Evolutionary conservation across 225 moss, liverwort and hornwort species (phyloP), one percentile per base, ranked within the genome.

Genomic region (Anthoceros angustus): DNA sequence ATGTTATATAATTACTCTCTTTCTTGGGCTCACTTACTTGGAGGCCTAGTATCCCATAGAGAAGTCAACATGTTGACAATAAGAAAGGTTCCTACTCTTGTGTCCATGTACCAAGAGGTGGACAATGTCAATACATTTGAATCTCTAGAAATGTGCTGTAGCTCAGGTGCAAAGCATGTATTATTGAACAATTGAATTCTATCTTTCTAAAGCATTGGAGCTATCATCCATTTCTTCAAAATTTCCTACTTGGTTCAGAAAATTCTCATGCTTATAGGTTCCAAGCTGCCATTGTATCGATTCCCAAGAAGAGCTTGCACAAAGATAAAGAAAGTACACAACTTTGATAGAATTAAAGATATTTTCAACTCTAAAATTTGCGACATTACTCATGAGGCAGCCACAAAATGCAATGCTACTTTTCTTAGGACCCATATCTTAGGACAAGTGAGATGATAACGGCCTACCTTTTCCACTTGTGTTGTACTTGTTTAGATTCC

Each of bases 71-170:
- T 94, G 90, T 72, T 83, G 83, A 80, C 84, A 20, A 79, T 86
- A 63, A 76, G 76, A 64, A 80, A 78, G 71, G 82, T 88, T 69
- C 73, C 86, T 55, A 80, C 94, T 6, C 12, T 86, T 66, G 71
- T 86, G 43, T 86, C 87, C 23, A 71, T 86, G 69, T 81, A 83
- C 67, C 87, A 88, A 76, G 75, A 75, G 67, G 62, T 80, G 64
- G 89, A 79, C 24, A 79, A 81, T 65, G 67, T 18, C 25, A 78
- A 83, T 49, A 79, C 80, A 38, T 80, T 77, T 26, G 80, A 81
- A 23, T 83, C 82, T 72, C 77, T 90, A 46, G 81, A 77, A 48
- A 73, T 41, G 39, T 87, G 85, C 66, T 90, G 90, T 73, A 69
- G 83, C 66, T 78, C 87, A 63, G 87, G 90, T 90, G 14, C 7